Conservation (phyloP, 257 asterid species). For the Solanum ossicruentum region DNA sequence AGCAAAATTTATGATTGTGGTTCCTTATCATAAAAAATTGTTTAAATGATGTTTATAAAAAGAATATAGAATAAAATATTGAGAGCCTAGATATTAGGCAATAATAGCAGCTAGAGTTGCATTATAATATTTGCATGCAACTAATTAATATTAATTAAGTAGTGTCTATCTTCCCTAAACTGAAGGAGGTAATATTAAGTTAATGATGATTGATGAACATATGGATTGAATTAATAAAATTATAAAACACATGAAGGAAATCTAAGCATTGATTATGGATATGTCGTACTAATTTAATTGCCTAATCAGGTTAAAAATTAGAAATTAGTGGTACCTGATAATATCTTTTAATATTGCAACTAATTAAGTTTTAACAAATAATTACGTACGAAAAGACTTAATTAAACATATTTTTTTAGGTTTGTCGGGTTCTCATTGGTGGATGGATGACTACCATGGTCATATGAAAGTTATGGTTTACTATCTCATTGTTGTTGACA, state of each 20-base stretch:
- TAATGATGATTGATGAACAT: neutral
- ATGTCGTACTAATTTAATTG: neutral
- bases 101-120: neutral
- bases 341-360: neutral
- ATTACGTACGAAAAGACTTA: neutral
- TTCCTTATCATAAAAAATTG: neutral
- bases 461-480: neutral
- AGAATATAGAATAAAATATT: neutral
- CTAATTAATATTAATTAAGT: neutral
- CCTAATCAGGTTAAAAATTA: neutral
- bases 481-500: no score
- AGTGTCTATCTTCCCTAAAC: neutral
- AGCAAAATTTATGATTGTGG: accelerated
- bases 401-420: neutral
- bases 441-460: neutral
- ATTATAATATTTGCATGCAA: neutral
- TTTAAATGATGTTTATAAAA: neutral
- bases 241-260: neutral
- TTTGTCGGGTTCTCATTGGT: neutral
- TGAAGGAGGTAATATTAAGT: neutral
- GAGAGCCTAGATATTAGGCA: neutral
- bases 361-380: neutral
- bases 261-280: conserved; percentile 1
- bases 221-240: neutral
- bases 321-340: neutral